Evolutionary conservation across 2,329 filamentous ascomycete genomes (phyloP).

Genomic region (Dothideomycetes sp.): DNA sequence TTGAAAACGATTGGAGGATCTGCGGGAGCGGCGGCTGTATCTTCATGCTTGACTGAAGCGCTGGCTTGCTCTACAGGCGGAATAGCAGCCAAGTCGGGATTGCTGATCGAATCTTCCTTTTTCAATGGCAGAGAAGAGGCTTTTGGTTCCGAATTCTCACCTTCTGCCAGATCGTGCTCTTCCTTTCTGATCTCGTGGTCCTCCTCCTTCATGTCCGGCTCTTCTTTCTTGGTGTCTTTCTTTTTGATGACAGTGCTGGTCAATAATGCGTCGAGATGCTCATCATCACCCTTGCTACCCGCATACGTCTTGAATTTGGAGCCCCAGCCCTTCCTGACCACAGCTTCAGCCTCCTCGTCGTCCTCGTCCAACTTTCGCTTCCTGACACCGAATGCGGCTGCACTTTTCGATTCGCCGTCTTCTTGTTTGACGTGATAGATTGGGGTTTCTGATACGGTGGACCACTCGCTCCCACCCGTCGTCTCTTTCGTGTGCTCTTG

Average conservation of each 20-base stretch:
- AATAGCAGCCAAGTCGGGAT: conserved; percentile 1
- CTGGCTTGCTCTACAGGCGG: conserved; percentile 1
- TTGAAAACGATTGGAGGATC: conserved; percentile 59
- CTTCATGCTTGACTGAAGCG: conserved; percentile 8
- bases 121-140: conserved; percentile 4
- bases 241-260: conserved; percentile 20
- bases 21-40: conserved; percentile 15
- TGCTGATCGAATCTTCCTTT: conserved; percentile 12
- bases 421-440: conserved; percentile 21
- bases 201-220: conserved; percentile 19
- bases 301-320: conserved; percentile 34
- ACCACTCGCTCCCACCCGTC: conserved; percentile 85
- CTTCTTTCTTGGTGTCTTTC: conserved; percentile 20
- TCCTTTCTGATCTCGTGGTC: conserved; percentile 17
- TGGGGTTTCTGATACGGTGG: conserved; percentile 46
- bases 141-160: conserved; percentile 2
- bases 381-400: conserved; percentile 43
- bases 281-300: conserved; percentile 33
- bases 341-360: conserved; percentile 48
- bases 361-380: conserved; percentile 54
- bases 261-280: conserved; percentile 52
- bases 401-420: conserved; percentile 32
- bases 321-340: conserved; percentile 30
- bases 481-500: conserved; percentile 59
- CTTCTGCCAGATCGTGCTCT: conserved; percentile 12